Evolutionary conservation across 2,329 filamentous ascomycete genomes (phyloP).

Genomic region (Aspergillus brunneoviolaceus): DNA sequence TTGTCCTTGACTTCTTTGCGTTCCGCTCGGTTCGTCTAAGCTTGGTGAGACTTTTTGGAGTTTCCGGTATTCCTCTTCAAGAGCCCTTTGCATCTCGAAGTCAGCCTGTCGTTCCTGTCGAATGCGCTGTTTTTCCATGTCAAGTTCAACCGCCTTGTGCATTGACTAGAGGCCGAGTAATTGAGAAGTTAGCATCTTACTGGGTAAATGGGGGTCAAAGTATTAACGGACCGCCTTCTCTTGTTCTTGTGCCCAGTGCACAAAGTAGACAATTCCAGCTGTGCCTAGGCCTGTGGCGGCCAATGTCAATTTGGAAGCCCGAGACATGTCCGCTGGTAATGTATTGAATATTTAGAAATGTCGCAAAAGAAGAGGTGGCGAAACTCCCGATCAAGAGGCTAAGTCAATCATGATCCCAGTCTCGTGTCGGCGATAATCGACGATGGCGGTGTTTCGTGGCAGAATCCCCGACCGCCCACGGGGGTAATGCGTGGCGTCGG

Average conservation of each 20-base stretch:
- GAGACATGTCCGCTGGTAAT: conserved; percentile 66
- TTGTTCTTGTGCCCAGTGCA: conserved; percentile 82
- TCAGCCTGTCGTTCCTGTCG: conserved; percentile 90
- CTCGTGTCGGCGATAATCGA: conserved; percentile 24
- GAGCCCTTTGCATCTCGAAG: conserved; percentile 82
- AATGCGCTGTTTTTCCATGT: conserved; percentile 88
- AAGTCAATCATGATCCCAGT: conserved; percentile 3
- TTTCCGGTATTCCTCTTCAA: conserved; percentile 89
- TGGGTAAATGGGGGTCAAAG: background rate
- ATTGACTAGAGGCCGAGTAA: conserved; percentile 61
- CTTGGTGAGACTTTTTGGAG: conserved; percentile 72
- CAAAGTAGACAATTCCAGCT: conserved; percentile 73
- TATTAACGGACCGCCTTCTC: conserved; percentile 72
- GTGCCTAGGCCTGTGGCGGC: conserved; percentile 74
- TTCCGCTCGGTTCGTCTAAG: conserved; percentile 23
- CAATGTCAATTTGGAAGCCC: conserved; percentile 82
- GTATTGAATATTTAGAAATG: background rate
- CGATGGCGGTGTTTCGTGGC: conserved; percentile 32
- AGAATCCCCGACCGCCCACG: conserved; percentile 37
- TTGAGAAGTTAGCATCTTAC: conserved; percentile 9
- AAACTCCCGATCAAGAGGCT: background rate
- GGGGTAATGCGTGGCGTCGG: conserved; percentile 33
- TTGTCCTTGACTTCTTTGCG: conserved; percentile 20
- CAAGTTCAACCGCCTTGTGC: conserved; percentile 90
- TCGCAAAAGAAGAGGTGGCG: background rate